Evolutionary conservation across 1,284 basidiomycete genomes (phyloP).

Genomic region (Pseudozyma sp.): DNA sequence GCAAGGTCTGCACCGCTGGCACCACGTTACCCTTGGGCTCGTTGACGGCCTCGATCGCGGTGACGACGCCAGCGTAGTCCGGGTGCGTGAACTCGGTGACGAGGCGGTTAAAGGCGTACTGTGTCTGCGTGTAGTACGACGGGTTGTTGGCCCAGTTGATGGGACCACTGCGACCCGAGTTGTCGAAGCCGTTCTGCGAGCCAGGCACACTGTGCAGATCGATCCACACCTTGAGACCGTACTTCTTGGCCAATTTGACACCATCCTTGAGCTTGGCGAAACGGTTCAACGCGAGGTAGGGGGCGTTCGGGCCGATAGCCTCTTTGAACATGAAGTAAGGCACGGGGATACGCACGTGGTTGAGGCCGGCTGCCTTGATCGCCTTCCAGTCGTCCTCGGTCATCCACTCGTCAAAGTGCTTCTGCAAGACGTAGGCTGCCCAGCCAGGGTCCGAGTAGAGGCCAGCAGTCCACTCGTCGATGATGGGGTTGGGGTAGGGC

Average conservation of each 20-base stretch:
- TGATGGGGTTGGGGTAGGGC: slow-evolving; percentile 52
- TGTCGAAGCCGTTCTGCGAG: slow-evolving; percentile 69
- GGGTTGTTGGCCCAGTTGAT: slow-evolving; percentile 81
- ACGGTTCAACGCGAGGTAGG: slow-evolving; percentile 86
- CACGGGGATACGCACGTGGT: slow-evolving; percentile 87
- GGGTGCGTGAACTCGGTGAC: slow-evolving; percentile 55
- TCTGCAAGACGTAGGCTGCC: slow-evolving; percentile 52
- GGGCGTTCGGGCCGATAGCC: slow-evolving; percentile 83
- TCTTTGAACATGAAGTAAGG: slow-evolving; percentile 85
- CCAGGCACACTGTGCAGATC: slow-evolving; percentile 74
- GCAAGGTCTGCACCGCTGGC: slow-evolving; percentile 30
- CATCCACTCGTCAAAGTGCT: slow-evolving; percentile 85
- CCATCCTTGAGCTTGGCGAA: slow-evolving; percentile 73
- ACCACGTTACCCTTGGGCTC: slow-evolving; percentile 59
- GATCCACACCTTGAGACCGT: slow-evolving; percentile 83
- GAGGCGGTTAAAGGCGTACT: slow-evolving; percentile 76
- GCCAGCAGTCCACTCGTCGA: slow-evolving; percentile 89
- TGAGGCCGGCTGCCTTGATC: slow-evolving; percentile 70
- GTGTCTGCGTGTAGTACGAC: slow-evolving; percentile 78
- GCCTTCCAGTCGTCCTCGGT: slow-evolving; percentile 80
- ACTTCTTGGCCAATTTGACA: slow-evolving; percentile 79
- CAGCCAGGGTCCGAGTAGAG: slow-evolving; percentile 71
- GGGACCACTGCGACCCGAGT: slow-evolving; percentile 77
- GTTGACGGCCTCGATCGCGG: slow-evolving; percentile 63
- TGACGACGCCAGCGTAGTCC: slow-evolving; percentile 55